These are phyloP conservation scores for Xylaria intraflava DNA, from an alignment of 495 filamentous ascomycete species.

Conservation along the genomic window DNA sequence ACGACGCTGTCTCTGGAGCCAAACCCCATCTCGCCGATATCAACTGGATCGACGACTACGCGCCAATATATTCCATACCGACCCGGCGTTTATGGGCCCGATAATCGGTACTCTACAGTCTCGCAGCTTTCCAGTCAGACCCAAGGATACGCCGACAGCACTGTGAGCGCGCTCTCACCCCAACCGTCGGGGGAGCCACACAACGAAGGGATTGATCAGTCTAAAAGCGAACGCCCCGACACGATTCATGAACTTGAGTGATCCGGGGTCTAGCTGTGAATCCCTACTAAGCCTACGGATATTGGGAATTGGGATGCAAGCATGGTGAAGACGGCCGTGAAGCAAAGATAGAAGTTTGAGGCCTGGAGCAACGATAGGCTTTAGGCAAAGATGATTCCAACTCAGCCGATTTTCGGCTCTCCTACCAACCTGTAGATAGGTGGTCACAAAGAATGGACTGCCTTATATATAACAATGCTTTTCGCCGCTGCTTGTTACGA, in stretches of 20 bases:
- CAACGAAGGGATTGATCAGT: not conserved
- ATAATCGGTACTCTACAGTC: not conserved
- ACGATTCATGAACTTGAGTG: not conserved
- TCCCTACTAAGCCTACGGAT: not conserved
- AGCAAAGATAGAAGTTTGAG: too few species aligned
- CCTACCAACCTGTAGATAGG: not conserved
- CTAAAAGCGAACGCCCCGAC: not conserved
- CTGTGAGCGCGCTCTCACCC: not conserved
- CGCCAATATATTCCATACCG: slow-evolving; percentile 1
- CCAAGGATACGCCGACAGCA: not conserved
- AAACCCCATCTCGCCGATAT: not conserved
- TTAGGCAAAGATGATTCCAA: not conserved
- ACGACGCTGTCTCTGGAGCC: not conserved
- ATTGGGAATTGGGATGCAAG: not conserved
- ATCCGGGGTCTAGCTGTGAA: not conserved
- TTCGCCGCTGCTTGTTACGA: not conserved
- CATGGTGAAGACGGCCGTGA: too few species aligned
- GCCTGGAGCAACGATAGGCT: too few species aligned
- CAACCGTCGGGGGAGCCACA: not conserved
- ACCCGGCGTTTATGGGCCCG: not conserved
- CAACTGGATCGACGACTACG: not conserved
- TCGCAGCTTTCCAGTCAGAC: slow-evolving; percentile 1
- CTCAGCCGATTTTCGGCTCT: not conserved
- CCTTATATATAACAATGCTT: not conserved
- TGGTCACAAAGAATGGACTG: not conserved